Evolutionary conservation across 139 green algal genomes (phyloP).

Genomic region (Micractinium sp.): DNA sequence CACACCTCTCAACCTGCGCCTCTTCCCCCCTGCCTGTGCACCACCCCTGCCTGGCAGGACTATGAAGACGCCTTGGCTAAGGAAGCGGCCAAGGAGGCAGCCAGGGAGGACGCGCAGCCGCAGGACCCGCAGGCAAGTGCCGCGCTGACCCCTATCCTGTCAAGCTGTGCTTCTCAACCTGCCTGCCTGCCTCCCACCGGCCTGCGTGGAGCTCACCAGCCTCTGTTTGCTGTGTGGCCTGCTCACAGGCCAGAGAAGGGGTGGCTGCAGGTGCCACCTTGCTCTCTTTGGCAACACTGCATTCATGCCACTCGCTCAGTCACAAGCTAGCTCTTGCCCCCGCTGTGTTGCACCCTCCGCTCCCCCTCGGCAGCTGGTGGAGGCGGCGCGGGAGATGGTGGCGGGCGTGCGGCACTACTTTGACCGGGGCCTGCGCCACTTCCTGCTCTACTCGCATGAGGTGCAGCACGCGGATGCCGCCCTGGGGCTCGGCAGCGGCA

Average conservation of each 20-base stretch:
- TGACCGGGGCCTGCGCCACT: slow-evolving; percentile 76
- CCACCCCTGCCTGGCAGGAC: neutral
- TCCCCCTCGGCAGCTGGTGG: slow-evolving; percentile 43
- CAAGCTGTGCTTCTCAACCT: neutral
- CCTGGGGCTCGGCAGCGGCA: neutral
- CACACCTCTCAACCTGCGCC: too few species aligned
- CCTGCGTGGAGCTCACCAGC: neutral
- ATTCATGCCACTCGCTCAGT: neutral
- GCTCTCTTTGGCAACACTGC: neutral
- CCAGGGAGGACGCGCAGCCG: neutral
- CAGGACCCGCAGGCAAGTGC: neutral
- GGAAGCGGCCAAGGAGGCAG: slow-evolving; percentile 3
- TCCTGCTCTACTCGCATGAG: slow-evolving; percentile 87
- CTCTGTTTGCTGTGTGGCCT: neutral
- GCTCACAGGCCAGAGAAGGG: neutral
- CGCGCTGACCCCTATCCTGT: neutral
- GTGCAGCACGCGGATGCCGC: slow-evolving; percentile 22
- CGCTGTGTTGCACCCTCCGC: neutral
- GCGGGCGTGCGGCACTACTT: slow-evolving; percentile 82
- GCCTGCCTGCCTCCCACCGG: neutral
- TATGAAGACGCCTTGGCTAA: slow-evolving; percentile 33
- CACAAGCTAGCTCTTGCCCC: neutral
- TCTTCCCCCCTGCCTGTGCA: neutral
- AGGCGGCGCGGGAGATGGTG: slow-evolving; percentile 32
- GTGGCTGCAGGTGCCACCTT: too few species aligned